Conservation (phyloP, 441 rosid genomes). For the Populus trichocarpa region DNA sequence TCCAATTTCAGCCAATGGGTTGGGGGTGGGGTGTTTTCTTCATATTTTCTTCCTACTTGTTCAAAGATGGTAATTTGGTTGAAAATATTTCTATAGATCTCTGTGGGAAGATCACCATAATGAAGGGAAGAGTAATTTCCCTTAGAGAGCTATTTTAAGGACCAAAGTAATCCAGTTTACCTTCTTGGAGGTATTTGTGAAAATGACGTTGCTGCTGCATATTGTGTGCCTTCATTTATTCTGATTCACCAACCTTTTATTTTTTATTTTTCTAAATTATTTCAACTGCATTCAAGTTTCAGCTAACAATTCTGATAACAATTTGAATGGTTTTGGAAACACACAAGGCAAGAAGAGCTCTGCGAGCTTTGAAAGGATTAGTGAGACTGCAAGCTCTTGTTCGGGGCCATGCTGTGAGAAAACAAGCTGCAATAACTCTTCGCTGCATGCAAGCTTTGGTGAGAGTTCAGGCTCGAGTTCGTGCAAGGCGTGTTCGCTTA, state of each 20-base stretch:
- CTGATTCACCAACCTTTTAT: neutral
- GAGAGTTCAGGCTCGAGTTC: conserved; percentile 98
- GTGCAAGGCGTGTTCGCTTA: conserved; percentile 94
- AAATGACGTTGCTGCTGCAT: neutral
- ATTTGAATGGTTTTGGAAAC: conserved; percentile 10
- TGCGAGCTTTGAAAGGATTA: conserved; percentile 90
- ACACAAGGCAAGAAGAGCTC: conserved; percentile 92
- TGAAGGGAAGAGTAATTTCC: neutral
- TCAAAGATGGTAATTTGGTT: neutral
- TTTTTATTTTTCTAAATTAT: neutral
- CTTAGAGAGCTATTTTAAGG: neutral
- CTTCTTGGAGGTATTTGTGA: neutral
- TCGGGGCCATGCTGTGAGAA: conserved; percentile 97
- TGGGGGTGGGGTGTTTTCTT: neutral
- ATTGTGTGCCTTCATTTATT: neutral
- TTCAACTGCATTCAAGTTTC: neutral
- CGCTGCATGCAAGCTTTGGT: conserved; percentile 99
- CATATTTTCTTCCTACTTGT: neutral
- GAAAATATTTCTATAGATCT: neutral
- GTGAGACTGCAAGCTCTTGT: conserved; percentile 99
- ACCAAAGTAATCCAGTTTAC: neutral
- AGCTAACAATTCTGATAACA: neutral
- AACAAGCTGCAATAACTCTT: conserved; percentile 98
- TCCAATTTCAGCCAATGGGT: neutral
- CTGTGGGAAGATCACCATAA: neutral